Conservation (phyloP, 176 grass and related monocot species). For the Alloteropsis semialata region DNA sequence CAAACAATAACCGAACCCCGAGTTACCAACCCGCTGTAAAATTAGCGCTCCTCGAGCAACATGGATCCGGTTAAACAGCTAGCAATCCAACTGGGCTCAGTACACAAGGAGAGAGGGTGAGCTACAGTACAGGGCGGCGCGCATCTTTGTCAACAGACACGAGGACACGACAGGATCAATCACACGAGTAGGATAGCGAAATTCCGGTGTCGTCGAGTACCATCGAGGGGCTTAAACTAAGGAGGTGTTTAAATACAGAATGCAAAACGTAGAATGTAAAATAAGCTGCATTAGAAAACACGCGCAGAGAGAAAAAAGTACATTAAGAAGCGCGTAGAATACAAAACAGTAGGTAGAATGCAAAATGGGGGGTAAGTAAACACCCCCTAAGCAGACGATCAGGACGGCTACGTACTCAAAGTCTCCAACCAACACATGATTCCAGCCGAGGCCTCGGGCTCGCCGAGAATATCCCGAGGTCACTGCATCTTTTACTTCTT, state of each 20-base stretch:
- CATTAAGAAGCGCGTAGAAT: too few relatives aligned
- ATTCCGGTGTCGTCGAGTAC: conserved; percentile 12
- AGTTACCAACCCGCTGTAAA: not conserved
- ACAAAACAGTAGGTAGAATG: too few relatives aligned
- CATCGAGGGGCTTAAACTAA: conserved; percentile 24
- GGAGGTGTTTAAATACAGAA: too few relatives aligned
- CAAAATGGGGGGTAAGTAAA: too few relatives aligned
- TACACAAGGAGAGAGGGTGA: not conserved
- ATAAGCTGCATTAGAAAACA: too few relatives aligned
- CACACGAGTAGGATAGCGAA: not conserved
- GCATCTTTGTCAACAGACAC: conserved; percentile 28
- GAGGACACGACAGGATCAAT: not conserved
- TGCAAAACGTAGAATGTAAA: too few relatives aligned
- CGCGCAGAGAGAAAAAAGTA: too few relatives aligned
- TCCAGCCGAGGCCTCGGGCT: not conserved
- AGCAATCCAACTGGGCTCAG: not conserved
- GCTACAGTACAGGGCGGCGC: not conserved
- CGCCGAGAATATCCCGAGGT: not conserved
- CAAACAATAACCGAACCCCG: not conserved
- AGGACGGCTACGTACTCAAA: too few relatives aligned
- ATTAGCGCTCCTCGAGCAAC: not conserved
- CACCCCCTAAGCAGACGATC: not conserved
- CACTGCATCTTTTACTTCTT: not conserved
- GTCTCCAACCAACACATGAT: conserved; percentile 9
- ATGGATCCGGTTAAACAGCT: conserved; percentile 7